Percentiles rank a stretch among this genome's conserved stretches.
Evolutionary conservation across 2,329 filamentous ascomycete genomes (phyloP).

Genomic region (Pyrenophora graminea): DNA sequence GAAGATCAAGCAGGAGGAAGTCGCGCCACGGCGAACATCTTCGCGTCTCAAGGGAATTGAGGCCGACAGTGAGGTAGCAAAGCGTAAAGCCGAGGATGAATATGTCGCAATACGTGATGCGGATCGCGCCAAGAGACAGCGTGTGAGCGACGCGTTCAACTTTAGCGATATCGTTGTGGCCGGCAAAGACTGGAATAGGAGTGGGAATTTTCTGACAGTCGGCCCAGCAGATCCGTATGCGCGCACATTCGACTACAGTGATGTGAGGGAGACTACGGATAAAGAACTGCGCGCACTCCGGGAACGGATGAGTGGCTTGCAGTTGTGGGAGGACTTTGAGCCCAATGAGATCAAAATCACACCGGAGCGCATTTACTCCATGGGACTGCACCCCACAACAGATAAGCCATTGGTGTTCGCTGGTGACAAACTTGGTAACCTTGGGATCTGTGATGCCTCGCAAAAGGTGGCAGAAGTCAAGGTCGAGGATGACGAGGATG

Average conservation of each 20-base stretch:
- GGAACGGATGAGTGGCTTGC: conserved; percentile 74
- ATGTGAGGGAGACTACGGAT: conserved; percentile 78
- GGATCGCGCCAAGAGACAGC: conserved; percentile 64
- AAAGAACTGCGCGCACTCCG: conserved; percentile 74
- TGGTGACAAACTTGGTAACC: conserved; percentile 88
- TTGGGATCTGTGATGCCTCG: conserved; percentile 89
- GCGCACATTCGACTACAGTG: conserved; percentile 82
- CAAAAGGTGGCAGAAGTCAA: conserved; percentile 62
- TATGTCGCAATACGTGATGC: conserved; percentile 60
- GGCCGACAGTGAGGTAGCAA: conserved; percentile 69
- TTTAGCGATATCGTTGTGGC: conserved; percentile 79
- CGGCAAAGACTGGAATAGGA: conserved; percentile 74
- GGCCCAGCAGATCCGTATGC: conserved; percentile 78
- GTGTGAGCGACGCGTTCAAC: conserved; percentile 69
- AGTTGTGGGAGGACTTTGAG: conserved; percentile 81
- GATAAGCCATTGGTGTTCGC: conserved; percentile 90
- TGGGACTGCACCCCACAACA: conserved; percentile 84
- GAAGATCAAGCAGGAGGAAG: conserved; percentile 64
- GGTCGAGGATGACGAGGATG: conserved; percentile 66
- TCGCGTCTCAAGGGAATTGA: conserved; percentile 65
- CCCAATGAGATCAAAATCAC: conserved; percentile 62
- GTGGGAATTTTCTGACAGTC: conserved; percentile 68
- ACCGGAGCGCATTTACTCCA: conserved; percentile 62
- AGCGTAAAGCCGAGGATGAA: conserved; percentile 70
- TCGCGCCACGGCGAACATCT: conserved; percentile 62